phyloP scores from a whole-genome alignment of 768 basidiomycete genomes.

The Gymnopilus junonius region DNA sequence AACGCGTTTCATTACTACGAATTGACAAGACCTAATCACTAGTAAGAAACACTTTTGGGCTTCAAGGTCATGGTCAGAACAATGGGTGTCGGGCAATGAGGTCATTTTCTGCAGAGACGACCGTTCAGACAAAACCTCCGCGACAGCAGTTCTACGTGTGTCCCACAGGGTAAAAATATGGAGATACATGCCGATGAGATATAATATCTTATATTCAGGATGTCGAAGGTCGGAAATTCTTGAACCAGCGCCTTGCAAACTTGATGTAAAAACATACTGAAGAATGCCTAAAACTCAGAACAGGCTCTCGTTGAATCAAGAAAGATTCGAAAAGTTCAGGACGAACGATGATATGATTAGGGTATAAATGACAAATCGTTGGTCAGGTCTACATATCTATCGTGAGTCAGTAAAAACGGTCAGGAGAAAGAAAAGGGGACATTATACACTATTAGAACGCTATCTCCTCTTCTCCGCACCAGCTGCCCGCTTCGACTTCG shows the following conservation, averaged over 20 bases:
- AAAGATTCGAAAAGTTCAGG: neutral
- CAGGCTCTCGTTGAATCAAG: neutral
- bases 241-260: too few species aligned
- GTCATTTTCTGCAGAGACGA: neutral
- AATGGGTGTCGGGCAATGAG: neutral
- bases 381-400: neutral
- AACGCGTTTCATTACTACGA: too few species aligned
- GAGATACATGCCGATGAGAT: too few species aligned
- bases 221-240: too few species aligned
- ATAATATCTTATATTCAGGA: too few species aligned
- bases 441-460: neutral
- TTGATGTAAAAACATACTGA: too few species aligned
- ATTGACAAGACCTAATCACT: too few species aligned
- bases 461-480: conserved; percentile 13
- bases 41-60: too few species aligned
- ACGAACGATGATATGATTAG: neutral
- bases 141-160: too few species aligned
- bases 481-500: conserved; percentile 2
- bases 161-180: too few species aligned
- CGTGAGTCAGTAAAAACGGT: neutral
- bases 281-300: too few species aligned
- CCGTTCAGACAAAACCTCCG: too few species aligned
- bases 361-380: neutral
- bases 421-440: neutral
- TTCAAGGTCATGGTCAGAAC: neutral